Evolutionary conservation across 345 rosid species (phyloP).

Genomic region (Luvunga scandens): DNA sequence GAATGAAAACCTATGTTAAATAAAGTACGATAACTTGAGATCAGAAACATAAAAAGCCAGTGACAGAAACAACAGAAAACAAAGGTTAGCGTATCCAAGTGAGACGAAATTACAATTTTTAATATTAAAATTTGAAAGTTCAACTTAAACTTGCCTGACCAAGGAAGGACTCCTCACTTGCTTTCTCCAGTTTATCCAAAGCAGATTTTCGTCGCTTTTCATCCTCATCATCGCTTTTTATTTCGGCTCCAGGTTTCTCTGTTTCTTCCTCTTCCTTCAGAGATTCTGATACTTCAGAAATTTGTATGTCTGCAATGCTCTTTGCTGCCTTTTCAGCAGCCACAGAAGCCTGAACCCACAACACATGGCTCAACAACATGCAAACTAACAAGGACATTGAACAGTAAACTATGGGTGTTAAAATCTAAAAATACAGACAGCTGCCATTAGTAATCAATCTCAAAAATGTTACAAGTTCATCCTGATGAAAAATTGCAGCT

Average conservation of each 20-base stretch:
- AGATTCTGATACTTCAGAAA: conserved; percentile 56
- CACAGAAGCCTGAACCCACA: conserved; percentile 66
- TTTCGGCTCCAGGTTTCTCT: conserved; percentile 43
- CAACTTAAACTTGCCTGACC: conserved; percentile 71
- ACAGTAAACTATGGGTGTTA: not conserved
- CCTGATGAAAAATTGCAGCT: not conserved
- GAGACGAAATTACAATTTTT: not conserved
- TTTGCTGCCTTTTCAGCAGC: conserved; percentile 88
- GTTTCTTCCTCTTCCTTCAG: conserved; percentile 53
- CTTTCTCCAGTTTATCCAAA: conserved; percentile 71
- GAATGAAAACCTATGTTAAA: not conserved
- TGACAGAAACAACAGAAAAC: not conserved
- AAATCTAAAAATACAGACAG: not conserved
- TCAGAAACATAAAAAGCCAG: conserved; percentile 4
- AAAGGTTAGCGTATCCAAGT: not conserved
- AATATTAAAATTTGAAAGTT: conserved; percentile 15
- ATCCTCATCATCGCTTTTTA: conserved; percentile 62
- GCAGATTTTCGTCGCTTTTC: conserved; percentile 62
- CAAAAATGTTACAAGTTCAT: not conserved
- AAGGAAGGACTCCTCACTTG: conserved; percentile 77
- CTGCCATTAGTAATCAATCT: not conserved
- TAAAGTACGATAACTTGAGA: not conserved
- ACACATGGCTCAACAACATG: conserved; percentile 10
- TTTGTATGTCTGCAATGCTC: conserved; percentile 64
- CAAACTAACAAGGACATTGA: not conserved